A percentile compares a stretch with the other conserved stretches of the same genome.
Evolutionary conservation across 129 eudicot species (phyloP).

Genomic region (Flaveria sonorensis): DNA sequence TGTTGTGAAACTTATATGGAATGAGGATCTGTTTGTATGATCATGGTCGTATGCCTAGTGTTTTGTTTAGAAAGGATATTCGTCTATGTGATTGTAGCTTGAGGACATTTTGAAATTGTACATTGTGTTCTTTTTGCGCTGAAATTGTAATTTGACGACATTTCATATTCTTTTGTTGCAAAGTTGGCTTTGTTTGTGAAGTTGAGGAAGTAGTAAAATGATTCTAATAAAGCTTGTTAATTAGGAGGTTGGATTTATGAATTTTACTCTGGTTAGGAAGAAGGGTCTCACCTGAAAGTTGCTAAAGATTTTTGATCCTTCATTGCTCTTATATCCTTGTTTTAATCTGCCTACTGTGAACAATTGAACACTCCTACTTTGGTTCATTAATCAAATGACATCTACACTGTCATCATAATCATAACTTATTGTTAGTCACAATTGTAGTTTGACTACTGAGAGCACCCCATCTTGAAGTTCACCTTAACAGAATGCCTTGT

Average conservation of each 20-base stretch:
- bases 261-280: slow-evolving; percentile 4
- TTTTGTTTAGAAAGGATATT: not conserved
- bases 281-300: slow-evolving; percentile 6
- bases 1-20: not conserved
- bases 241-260: not conserved
- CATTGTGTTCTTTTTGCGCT: not conserved
- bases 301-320: not conserved
- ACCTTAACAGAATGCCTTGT: not conserved
- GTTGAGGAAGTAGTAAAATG: slow-evolving; percentile 7
- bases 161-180: not conserved
- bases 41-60: slow-evolving; percentile 4
- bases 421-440: not conserved
- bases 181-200: not conserved
- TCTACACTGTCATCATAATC: not conserved
- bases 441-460: not conserved
- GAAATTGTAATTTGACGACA: slow-evolving; percentile 1
- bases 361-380: not conserved
- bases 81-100: not conserved
- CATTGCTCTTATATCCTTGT: too few relatives aligned
- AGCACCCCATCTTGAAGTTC: not conserved
- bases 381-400: not conserved
- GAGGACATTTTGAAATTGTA: not conserved
- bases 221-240: not conserved
- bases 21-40: slow-evolving; percentile 19
- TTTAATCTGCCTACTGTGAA: slow-evolving; percentile 4